Base-by-base conservation (phyloP, 192 early-diverging fungal species). In the Entomortierella lignicola region DNA sequence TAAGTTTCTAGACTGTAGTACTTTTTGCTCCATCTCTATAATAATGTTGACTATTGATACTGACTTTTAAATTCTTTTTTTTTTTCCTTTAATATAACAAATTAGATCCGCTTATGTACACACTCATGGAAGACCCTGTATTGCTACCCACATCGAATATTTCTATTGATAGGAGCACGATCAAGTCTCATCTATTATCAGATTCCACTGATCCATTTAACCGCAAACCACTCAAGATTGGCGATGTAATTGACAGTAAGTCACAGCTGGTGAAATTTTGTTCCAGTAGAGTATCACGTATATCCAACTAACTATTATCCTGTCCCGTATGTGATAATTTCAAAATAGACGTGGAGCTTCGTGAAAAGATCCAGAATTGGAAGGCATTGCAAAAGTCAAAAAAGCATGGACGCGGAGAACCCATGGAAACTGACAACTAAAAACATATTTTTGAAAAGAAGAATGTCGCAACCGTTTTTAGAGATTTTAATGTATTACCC, bases 141-240 rank as follows among this genome's bases (percentile, higher is more conserved):
- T 84, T 93, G 0, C 70, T 99, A 31, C 98, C 98, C 11, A 92
- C 91, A 0, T 95, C 94, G 3, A 87, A 85, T 47, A 84, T 83
- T 3, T 89, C 91, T 20, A 90, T 99, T 67, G 98, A 99, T 70
- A 82, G 93, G 34, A 90, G 94, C 21, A 97, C 93, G 1, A 97
- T 99, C 66, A 91, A 91, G 70, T 87, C 92, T 13, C 94, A 97
- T 80, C 77, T 98, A 63, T 83, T 99, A 37, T 94, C 94, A 58
- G 94, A 97, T 62, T 82, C 89, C 6, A 88, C 89, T 18, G 98
- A 99, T 85, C 98, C 98, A 30, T 98, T 98, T 81, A 99, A 97
- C 80, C 91, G 96, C 41, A 89, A 89, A 41, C 95, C 94, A 20
- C 83, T 99, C 54, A 87, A 87, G 1, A 95, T 96, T 61, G 92